These are phyloP conservation scores for Penicillium sp. DNA, from an alignment of 2,329 filamentous ascomycete genomes.

Conservation along the genomic window DNA sequence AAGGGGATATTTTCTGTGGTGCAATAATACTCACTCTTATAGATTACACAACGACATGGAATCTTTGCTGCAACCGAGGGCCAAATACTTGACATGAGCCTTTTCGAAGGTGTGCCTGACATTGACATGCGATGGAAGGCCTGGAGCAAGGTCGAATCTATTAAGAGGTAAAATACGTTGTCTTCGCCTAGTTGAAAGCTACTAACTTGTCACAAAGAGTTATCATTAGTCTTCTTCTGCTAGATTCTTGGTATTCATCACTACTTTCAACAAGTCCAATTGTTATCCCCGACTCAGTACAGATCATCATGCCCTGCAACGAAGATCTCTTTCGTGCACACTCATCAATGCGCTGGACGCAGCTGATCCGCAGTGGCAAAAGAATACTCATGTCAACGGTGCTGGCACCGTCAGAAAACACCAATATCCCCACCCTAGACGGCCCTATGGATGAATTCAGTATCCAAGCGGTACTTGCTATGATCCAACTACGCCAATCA, in stretches of 20 bases:
- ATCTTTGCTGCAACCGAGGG: slow-evolving; percentile 51
- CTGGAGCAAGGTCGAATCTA: slow-evolving; percentile 54
- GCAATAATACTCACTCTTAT: slow-evolving; percentile 4
- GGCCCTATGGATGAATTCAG: slow-evolving; percentile 35
- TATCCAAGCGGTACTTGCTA: slow-evolving; percentile 40
- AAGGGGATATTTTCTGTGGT: background rate
- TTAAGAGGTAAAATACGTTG: slow-evolving; percentile 41
- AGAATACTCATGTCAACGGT: slow-evolving; percentile 35
- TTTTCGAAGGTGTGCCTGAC: slow-evolving; percentile 46
- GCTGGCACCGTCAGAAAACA: slow-evolving; percentile 36
- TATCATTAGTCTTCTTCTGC: slow-evolving; percentile 48
- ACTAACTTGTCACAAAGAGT: slow-evolving; percentile 27
- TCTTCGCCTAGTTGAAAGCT: background rate
- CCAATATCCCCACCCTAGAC: slow-evolving; percentile 35
- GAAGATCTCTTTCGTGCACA: slow-evolving; percentile 48
- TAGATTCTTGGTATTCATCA: slow-evolving; percentile 51
- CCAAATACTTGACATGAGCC: slow-evolving; percentile 39
- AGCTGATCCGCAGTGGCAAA: slow-evolving; percentile 37
- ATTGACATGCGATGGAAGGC: slow-evolving; percentile 52
- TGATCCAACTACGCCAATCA: slow-evolving; percentile 44
- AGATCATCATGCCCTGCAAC: slow-evolving; percentile 48
- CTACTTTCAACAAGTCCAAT: slow-evolving; percentile 50
- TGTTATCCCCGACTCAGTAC: slow-evolving; percentile 47
- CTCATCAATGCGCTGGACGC: slow-evolving; percentile 37
- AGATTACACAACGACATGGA: slow-evolving; percentile 51